These are phyloP conservation scores for Chenopodium formosanum DNA, from an alignment of 148 eudicot species.

Conservation along the genomic window DNA sequence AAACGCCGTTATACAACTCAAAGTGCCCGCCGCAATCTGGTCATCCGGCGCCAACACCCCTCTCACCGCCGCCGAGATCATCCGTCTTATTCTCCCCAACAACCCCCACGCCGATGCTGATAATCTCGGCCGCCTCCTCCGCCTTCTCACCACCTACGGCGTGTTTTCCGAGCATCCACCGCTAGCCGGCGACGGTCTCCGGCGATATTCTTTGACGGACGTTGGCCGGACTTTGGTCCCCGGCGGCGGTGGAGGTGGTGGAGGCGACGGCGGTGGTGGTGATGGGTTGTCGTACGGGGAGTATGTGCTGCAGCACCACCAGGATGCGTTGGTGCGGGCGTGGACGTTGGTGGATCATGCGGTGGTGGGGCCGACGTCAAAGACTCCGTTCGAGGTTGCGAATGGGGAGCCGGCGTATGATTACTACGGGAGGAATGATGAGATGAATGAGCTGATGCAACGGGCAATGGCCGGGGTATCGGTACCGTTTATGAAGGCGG, in stretches of 20 bases:
- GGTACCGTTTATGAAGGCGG: constrained; percentile 56
- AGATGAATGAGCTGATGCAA: constrained; percentile 58
- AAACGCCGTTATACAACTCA: constrained; percentile 52
- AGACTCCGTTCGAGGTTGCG: constrained; percentile 50
- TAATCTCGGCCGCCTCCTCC: constrained; percentile 52
- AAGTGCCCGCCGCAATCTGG: constrained; percentile 50
- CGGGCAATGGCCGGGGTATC: constrained; percentile 57
- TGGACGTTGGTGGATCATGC: constrained; percentile 47
- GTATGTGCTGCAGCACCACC: constrained; percentile 63
- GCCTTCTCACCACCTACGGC: constrained; percentile 46
- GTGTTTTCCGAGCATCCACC: constrained; percentile 42
- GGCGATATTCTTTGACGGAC: constrained; percentile 45
- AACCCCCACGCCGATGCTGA: constrained; percentile 35
- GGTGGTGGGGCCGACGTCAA: constrained; percentile 38
- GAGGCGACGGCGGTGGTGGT: constrained; percentile 29
- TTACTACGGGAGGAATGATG: constrained; percentile 45
- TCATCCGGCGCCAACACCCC: constrained; percentile 41
- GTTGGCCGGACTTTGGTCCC: constrained; percentile 47
- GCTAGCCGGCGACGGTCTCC: constrained; percentile 14
- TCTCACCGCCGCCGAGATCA: constrained; percentile 39
- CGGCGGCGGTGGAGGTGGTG: constrained; percentile 22
- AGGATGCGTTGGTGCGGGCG: constrained; percentile 48
- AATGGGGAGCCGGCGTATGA: constrained; percentile 54
- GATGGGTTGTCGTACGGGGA: constrained; percentile 46
- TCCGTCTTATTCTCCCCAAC: constrained; percentile 25